These are phyloP conservation scores for Leccinum sublutescens DNA, from an alignment of 768 basidiomycete genomes.

Conservation along the genomic window DNA sequence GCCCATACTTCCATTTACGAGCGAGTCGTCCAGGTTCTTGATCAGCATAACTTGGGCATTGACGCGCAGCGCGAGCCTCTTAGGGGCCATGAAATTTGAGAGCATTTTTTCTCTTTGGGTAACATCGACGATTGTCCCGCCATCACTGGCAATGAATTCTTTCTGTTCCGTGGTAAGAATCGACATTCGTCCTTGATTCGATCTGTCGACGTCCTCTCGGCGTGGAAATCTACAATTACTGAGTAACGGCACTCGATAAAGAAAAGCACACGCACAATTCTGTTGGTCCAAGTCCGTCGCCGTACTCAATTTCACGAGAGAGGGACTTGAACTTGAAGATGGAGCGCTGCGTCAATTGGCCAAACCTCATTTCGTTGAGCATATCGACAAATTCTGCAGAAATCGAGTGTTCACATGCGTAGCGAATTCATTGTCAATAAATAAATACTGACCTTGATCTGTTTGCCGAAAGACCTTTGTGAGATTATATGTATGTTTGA, in stretches of 20 bases:
- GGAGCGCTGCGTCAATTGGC: slow-evolving; percentile 60
- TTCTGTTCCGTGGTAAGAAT: slow-evolving; percentile 53
- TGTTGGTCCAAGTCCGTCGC: slow-evolving; percentile 83
- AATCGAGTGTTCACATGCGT: slow-evolving; percentile 4
- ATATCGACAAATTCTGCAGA: slow-evolving; percentile 84
- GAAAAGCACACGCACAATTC: slow-evolving; percentile 63
- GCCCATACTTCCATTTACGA: slow-evolving; percentile 96
- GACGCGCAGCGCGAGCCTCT: slow-evolving; percentile 62
- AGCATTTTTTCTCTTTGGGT: slow-evolving; percentile 75
- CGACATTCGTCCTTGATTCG: slow-evolving; percentile 71
- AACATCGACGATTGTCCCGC: slow-evolving; percentile 52
- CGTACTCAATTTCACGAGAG: slow-evolving; percentile 67
- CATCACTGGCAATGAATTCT: slow-evolving; percentile 59
- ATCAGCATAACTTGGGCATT: slow-evolving; percentile 94
- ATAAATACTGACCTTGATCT: slow-evolving; percentile 66
- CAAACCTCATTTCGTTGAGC: slow-evolving; percentile 98
- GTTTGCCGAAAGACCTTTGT: slow-evolving; percentile 95
- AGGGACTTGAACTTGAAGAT: slow-evolving; percentile 69
- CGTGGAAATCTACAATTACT: slow-evolving; percentile 72
- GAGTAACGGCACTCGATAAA: background rate
- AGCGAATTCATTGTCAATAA: background rate
- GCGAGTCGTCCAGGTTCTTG: slow-evolving; percentile 86
- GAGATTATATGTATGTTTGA: slow-evolving; percentile 85
- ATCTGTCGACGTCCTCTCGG: slow-evolving; percentile 85
- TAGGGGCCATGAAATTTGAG: slow-evolving; percentile 87